A percentile compares a stretch with the other conserved stretches of the same genome.
Conservation (phyloP, 2,329 filamentous ascomycete genomes). For the Pezicula radicicola region DNA sequence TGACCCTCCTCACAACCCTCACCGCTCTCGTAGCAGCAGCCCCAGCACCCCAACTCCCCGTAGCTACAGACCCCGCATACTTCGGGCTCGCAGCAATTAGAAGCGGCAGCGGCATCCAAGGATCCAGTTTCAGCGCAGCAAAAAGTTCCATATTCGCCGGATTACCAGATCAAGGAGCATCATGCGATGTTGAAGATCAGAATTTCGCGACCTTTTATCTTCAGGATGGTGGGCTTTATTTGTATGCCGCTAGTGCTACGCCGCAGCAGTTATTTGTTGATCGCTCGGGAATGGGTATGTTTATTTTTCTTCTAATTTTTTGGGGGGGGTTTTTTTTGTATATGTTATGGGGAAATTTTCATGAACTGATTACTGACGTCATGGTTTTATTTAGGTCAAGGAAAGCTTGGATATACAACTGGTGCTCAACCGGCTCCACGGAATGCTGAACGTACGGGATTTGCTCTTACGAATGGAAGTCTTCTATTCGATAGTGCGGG, state of each 20-base stretch:
- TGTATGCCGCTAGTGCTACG: conserved; percentile 41
- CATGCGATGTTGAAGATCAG: conserved; percentile 37
- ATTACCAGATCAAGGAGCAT: conserved; percentile 41
- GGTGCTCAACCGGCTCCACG: conserved; percentile 35
- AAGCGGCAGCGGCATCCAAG: conserved; percentile 47
- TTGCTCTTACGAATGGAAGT: conserved; percentile 40
- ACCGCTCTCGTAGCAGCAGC: conserved; percentile 31
- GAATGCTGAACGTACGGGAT: conserved; percentile 45
- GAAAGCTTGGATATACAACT: conserved; percentile 49
- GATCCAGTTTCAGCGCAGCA: conserved; percentile 40
- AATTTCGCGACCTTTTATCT: conserved; percentile 49
- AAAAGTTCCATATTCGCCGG: conserved; percentile 41
- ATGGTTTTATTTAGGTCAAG: conserved; percentile 39
- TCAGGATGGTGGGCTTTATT: conserved; percentile 41
- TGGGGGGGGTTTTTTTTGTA: background rate
- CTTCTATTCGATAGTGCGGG: conserved; percentile 42
- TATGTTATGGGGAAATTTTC: background rate
- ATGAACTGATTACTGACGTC: background rate
- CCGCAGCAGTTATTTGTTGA: conserved; percentile 51
- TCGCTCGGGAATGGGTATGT: conserved; percentile 55
- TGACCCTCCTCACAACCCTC: conserved; percentile 16
- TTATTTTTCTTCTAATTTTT: background rate
- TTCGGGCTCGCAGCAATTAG: conserved; percentile 50
- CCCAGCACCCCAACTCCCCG: conserved; percentile 20
- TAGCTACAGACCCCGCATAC: conserved; percentile 23